Conservation (phyloP, 192 early-diverging fungal genomes). For the Allomyces arbusculus region DNA sequence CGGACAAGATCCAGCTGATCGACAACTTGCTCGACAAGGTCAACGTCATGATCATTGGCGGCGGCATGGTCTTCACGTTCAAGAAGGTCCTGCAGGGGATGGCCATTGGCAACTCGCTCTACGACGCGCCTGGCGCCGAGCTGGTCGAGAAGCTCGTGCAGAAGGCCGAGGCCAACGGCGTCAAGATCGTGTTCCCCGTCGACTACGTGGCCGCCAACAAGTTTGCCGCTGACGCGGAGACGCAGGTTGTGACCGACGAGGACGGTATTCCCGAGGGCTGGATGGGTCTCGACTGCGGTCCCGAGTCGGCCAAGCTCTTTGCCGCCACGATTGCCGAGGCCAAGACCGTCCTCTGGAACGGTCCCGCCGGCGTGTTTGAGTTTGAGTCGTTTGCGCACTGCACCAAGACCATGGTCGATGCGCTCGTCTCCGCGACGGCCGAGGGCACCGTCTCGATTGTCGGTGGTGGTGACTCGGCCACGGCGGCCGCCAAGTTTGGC, state of each 20-base stretch:
- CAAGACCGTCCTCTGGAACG: constrained; percentile 98
- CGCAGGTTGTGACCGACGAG: constrained; percentile 63
- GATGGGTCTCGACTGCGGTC: constrained; percentile 82
- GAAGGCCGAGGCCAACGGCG: constrained; percentile 75
- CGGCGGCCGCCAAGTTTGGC: constrained; percentile 75
- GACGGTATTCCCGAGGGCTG: constrained; percentile 75
- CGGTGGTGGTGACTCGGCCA: constrained; percentile 96
- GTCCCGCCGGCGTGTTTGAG: constrained; percentile 94
- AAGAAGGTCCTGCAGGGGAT: constrained; percentile 71
- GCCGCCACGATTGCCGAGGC: constrained; percentile 37
- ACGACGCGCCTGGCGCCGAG: constrained; percentile 66
- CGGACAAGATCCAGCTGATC: constrained; percentile 97
- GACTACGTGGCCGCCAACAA: constrained; percentile 80
- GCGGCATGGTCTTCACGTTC: constrained; percentile 98
- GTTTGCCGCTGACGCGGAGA: constrained; percentile 66
- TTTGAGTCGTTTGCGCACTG: constrained; percentile 78
- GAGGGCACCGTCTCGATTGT: constrained; percentile 73
- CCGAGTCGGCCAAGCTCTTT: constrained; percentile 56
- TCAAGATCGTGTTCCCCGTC: constrained; percentile 69
- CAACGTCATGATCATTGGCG: constrained; percentile 57
- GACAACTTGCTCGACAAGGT: constrained; percentile 96
- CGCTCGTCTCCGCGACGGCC: constrained; percentile 61
- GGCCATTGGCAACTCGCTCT: constrained; percentile 82
- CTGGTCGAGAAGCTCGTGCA: constrained; percentile 64
- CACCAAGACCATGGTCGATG: constrained; percentile 66